phyloP scores from a whole-genome alignment of 1,139 yeast genomes.

The Debaryomyces singareniensis region DNA sequence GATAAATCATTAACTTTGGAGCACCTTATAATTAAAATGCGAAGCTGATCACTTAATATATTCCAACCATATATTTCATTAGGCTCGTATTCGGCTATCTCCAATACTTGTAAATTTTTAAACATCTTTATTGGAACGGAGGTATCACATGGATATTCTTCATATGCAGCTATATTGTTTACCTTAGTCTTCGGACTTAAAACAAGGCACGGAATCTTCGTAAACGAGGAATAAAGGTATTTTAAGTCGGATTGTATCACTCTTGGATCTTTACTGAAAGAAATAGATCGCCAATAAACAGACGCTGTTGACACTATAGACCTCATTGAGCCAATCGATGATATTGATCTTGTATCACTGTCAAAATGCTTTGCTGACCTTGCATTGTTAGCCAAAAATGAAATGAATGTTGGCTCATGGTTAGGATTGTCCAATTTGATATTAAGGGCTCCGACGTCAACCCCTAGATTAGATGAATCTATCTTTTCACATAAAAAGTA shows the following conservation, averaged over 20 bases:
- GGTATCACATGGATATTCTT: constrained; percentile 68
- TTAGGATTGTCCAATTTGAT: constrained; percentile 54
- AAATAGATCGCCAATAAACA: constrained; percentile 36
- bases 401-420: constrained; percentile 49
- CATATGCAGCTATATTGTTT: constrained; percentile 51
- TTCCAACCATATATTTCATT: constrained; percentile 67
- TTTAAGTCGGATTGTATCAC: constrained; percentile 42
- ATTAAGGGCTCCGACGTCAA: constrained; percentile 59
- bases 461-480: constrained; percentile 45
- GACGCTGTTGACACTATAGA: constrained; percentile 46
- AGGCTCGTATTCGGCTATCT: constrained; percentile 54
- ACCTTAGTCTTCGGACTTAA: constrained; percentile 55
- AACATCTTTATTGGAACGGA: constrained; percentile 57
- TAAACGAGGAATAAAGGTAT: constrained; percentile 59
- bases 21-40: constrained; percentile 49
- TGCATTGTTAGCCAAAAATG: constrained; percentile 46
- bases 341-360: constrained; percentile 55
- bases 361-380: constrained; percentile 39
- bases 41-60: constrained; percentile 45
- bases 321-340: constrained; percentile 58
- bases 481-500: constrained; percentile 55
- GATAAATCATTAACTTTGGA: constrained; percentile 45
- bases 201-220: constrained; percentile 59
- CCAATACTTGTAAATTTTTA: constrained; percentile 57
- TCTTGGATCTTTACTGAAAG: constrained; percentile 37